Base-by-base conservation (phyloP, 176 grass and related monocot species). In the Elaeis guineensis region DNA sequence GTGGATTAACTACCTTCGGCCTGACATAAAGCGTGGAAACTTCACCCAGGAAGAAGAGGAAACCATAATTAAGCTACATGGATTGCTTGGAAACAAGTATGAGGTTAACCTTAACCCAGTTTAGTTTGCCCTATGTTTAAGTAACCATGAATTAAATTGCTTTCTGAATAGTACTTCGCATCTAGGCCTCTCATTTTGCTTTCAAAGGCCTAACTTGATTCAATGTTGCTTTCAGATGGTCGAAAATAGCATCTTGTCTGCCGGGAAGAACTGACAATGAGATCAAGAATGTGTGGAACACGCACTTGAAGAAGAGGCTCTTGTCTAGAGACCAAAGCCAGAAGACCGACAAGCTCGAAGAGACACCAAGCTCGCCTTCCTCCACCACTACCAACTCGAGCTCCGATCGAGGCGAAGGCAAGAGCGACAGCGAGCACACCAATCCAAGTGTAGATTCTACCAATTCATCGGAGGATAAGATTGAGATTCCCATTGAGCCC, bases 231-330 rank as follows among this genome's bases (percentile, higher is more conserved):
- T 3, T 19, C 62, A 95, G 90, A 24, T 95, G 90, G 90, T 89
- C 90, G 16, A 95, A 76, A 72, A 95, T 95, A 71, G 90, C 90
- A 23, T 76, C 90, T 44, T 82, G 55, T 51, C 69, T 95, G 49
- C 79, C 85, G 14, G 90, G 90, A 55, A 83, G 90, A 76, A 95
- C 90, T 51, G 90, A 95, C 79, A 95, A 95, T 64, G 90, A 95
- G 82, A 95, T 95, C 76, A 95, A 95, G 79, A 95, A 95, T 72
- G 77, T 95, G 18, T 95, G 90, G 90, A 89, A 95, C 79, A 89
- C 90, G 16, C 80, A 89, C 82, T 73, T 95, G 51, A 95, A 95
- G 85, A 95, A 89, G 86, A 89, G 24, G 57, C 64, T 55, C 59
- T 49, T 65, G 49, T 65, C 52, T 21, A 64, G 60, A 22, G 63